Evolutionary conservation across 1,284 basidiomycete species (phyloP), one percentile per base, ranked within the genome.

Genomic region (Takashimella koratensis): DNA sequence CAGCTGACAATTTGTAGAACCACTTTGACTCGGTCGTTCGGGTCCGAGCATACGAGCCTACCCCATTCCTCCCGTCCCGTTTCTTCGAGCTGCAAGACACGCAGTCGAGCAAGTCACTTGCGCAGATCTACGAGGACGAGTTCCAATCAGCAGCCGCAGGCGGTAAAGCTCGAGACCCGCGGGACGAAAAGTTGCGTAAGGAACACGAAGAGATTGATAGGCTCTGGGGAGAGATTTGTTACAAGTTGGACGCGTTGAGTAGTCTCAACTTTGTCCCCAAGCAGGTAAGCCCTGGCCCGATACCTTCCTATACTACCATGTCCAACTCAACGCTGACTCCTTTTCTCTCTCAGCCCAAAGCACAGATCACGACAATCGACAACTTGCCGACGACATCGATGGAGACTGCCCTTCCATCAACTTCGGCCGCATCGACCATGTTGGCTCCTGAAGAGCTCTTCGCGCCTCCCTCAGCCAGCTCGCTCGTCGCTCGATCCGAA

Each of bases 201-300:
- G 90, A 96, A 74, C 95, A 97, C 70, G 83, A 86, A 16, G 90
- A 90, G 71, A 85, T 98, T 49, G 85, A 87, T 54, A 78, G 79
- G 46, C 65, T 88, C 10, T 97, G 94, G 87, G 88, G 92, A 54
- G 82, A 83, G 43, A 86, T 99, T 41, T 91, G 86, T 60, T 81
- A 83, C 57, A 97, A 96, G 74, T 80, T 98, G 25, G 95, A 98
- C 76, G 92, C 94, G 5, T 78, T 98, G 42, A 90, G 87, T 71
- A 97, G 96, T 70, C 86, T 94, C 3, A 91, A 98, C 76, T 98
- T 93, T 73, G 89, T 90, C 4, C 96, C 96, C 3, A 97, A 97
- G 76, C 85, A 87, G 70, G 92, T 92, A 62, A 58, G 85, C n/a
- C n/a, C n/a, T n/a, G n/a, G n/a, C n/a, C n/a, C n/a, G n/a, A n/a